Percentiles rank a stretch among this genome's conserved stretches.
These are phyloP conservation scores for Bipolaris bicolor DNA, from an alignment of 2,329 filamentous ascomycete species.

Conservation along the genomic window DNA sequence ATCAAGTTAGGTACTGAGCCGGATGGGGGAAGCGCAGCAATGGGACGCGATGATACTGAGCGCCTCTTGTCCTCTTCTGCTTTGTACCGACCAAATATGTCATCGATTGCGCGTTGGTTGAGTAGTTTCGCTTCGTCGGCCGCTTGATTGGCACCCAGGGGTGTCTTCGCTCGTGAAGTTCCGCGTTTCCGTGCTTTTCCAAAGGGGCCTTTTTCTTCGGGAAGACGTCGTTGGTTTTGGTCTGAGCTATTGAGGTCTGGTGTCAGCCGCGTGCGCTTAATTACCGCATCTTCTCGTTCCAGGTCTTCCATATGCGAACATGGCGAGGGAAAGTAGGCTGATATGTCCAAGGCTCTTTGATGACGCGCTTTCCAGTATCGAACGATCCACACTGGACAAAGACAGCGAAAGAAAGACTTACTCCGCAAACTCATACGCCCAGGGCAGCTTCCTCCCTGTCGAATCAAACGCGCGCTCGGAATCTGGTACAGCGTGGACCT, in stretches of 20 bases:
- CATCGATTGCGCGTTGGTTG: constrained; percentile 55
- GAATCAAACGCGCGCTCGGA: constrained; percentile 66
- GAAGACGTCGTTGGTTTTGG: constrained; percentile 59
- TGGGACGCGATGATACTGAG: constrained; percentile 31
- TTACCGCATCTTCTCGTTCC: constrained; percentile 1
- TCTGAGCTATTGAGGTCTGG: constrained; percentile 34
- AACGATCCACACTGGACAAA: neutral
- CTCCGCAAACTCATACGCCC: constrained; percentile 68
- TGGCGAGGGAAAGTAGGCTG: neutral
- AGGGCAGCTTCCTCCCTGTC: constrained; percentile 65
- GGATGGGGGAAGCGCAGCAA: constrained; percentile 35
- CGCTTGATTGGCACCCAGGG: constrained; percentile 61
- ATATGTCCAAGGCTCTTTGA: neutral
- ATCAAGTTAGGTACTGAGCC: constrained; percentile 42
- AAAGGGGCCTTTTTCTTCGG: constrained; percentile 68
- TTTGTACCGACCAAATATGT: constrained; percentile 52
- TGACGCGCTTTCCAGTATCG: neutral
- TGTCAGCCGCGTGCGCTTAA: constrained; percentile 22
- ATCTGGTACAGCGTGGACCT: constrained; percentile 69
- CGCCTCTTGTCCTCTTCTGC: constrained; percentile 38
- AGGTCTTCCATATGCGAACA: constrained; percentile 1
- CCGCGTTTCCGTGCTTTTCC: constrained; percentile 58
- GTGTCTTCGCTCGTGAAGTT: constrained; percentile 60
- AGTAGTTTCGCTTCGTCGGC: constrained; percentile 59
- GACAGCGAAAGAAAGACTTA: constrained; percentile 47